Evolutionary conservation across 768 basidiomycete genomes (phyloP), one percentile per base, ranked within the genome.

Genomic region (Tricholoma sp.): DNA sequence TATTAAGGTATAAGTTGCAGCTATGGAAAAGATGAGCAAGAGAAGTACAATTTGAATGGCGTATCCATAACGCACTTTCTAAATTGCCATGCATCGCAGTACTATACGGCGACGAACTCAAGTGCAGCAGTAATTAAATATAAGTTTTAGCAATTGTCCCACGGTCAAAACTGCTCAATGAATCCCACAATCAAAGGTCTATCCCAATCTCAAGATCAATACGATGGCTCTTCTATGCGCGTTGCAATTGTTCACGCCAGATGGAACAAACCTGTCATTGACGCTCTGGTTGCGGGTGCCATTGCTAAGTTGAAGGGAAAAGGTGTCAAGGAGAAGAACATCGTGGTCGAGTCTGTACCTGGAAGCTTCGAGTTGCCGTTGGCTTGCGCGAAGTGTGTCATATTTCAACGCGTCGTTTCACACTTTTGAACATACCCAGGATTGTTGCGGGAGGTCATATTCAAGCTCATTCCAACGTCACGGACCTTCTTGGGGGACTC

Each of bases 361-460:
- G 97, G 97, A 8, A 92, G 89, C 73, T 99, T 86, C 70, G 97
- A 99, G 77, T 80, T 99, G 18, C 97, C 97, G 67, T 84, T 76
- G 78, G 85, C 94, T 12, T 89, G 86, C 66, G 84, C 88, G 63
- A 86, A 84, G 96, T 97, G 71, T 67, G 85, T 71, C 46, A 32
- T 50, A 16, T 27, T 24, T 59, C 53, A 31, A 16, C 24, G 39
- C 18, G 57, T 54, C 57, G 2, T 61, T 37, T 29, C 19, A 50
- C 39, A 37, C 45, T 55, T 57, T 54, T 56, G 54, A 60, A 52
- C 18, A 58, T 41, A 59, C 39, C 21, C 63, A 98, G 96, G 67
- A 79, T 98, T 64, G 94, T 99, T 66, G 77, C 89, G 22, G 95
- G 91, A 59, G 91, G 92, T 19, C 90, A 86, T 68, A 79, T 88